Conservation (phyloP, 2,329 filamentous ascomycete genomes). For the Fonsecaea monophora region DNA sequence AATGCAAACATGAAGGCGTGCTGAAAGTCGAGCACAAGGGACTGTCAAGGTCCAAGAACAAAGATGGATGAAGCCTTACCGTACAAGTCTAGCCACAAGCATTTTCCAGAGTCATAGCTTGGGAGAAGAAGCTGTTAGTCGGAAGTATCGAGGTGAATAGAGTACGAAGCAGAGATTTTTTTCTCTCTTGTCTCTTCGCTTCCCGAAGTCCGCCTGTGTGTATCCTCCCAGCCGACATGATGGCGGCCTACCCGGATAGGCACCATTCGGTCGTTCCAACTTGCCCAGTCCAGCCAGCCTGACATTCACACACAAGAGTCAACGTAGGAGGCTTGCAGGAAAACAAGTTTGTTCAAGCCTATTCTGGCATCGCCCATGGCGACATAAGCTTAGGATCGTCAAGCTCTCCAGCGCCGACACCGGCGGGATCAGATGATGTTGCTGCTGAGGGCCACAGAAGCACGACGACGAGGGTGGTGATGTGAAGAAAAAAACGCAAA, state of each 20-base stretch:
- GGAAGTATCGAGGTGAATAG: not conserved
- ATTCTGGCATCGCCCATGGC: conserved; percentile 3
- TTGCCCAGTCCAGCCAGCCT: not conserved
- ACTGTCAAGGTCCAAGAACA: not conserved
- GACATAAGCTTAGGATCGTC: conserved; percentile 8
- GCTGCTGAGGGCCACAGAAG: not conserved
- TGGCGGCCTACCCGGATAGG: not conserved
- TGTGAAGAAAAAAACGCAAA: not conserved
- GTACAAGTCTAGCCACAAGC: not conserved
- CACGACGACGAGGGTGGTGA: not conserved
- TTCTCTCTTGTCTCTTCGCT: not conserved
- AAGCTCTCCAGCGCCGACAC: conserved; percentile 22
- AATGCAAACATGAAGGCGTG: not conserved
- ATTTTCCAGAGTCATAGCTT: not conserved
- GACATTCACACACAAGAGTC: not conserved
- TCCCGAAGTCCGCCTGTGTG: not conserved
- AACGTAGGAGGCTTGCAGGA: not conserved
- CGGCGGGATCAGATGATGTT: conserved; percentile 11
- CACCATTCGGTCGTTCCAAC: not conserved
- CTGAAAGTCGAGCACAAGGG: not conserved
- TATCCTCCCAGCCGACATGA: not conserved
- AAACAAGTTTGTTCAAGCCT: conserved; percentile 2
- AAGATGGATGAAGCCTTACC: not conserved
- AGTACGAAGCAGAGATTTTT: too few species aligned
- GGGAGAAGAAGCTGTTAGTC: not conserved